Percentiles rank a stretch among this genome's conserved stretches.
Evolutionary conservation across 2,329 filamentous ascomycete species (phyloP).

Genomic region (Pestalotiopsis sp.): DNA sequence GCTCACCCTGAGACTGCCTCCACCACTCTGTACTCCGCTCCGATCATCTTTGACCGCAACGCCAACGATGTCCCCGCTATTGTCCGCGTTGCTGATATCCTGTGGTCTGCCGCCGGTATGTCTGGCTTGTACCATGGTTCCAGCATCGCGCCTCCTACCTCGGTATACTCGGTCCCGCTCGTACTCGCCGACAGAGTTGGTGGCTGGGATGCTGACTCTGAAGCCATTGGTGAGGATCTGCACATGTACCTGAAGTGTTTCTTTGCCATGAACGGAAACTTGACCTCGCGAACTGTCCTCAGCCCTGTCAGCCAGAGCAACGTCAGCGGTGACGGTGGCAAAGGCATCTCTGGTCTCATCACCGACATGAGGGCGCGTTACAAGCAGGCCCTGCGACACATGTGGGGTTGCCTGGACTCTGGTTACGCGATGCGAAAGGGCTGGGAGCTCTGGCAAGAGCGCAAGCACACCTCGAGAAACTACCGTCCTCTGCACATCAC

Average conservation of each 20-base stretch:
- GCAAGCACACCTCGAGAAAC: constrained; percentile 57
- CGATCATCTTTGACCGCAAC: constrained; percentile 76
- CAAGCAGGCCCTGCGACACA: constrained; percentile 73
- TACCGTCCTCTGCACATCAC: constrained; percentile 60
- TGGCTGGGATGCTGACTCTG: constrained; percentile 72
- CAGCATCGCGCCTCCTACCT: constrained; percentile 70
- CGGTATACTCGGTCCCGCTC: constrained; percentile 73
- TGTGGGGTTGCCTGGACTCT: constrained; percentile 75
- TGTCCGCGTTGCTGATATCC: constrained; percentile 72
- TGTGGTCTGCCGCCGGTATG: constrained; percentile 73
- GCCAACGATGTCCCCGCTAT: constrained; percentile 68
- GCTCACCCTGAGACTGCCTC: constrained; percentile 60
- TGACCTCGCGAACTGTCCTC: constrained; percentile 65
- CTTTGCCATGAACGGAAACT: constrained; percentile 71
- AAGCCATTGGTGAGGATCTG: constrained; percentile 75
- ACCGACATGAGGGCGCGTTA: constrained; percentile 68
- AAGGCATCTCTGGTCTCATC: constrained; percentile 55
- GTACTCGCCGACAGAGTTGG: constrained; percentile 69
- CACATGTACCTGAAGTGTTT: constrained; percentile 83
- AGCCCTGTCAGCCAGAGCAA: constrained; percentile 76
- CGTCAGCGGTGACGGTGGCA: constrained; percentile 62
- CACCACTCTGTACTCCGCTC: constrained; percentile 69
- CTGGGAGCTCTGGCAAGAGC: constrained; percentile 59
- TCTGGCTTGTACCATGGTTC: constrained; percentile 69
- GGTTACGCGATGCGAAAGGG: constrained; percentile 65